Evolutionary conservation across 352 stramenopile species (phyloP), one percentile per base, ranked within the genome.

Genomic region (Phytophthora litchii): DNA sequence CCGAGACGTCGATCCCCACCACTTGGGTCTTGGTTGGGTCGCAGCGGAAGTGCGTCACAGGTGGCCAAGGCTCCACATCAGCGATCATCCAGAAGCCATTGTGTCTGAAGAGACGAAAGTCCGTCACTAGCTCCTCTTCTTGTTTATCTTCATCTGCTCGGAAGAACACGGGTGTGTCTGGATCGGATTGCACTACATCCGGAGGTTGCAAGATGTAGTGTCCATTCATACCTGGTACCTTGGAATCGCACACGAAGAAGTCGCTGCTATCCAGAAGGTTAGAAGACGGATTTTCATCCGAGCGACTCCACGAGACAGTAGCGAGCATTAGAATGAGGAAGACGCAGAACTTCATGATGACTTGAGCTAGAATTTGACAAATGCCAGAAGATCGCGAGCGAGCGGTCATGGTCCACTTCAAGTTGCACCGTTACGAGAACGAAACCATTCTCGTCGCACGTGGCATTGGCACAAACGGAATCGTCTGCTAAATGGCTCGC

Each of bases 61-160:
- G 80, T 7, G 80, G 78, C 80, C 80, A 88, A 10, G 53, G 36
- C 13, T 69, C 74, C 3, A 88, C 58, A 55, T 90, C 74, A 0
- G 74, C 76, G 34, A 91, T 70, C 71, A 88, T 74, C 80, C 78
- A 91, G 52, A 88, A 88, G 25, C 78, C 78, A 14, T 81, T 71
- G 67, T 86, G 72, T 27, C 80, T 70, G 40, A 84, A 83, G 14
- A 91, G 55, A 0, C 76, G 78, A 43, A 85, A 85, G 43, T 91
- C 79, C 20, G 27, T 53, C 20, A 37, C 32, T 21, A 32, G 12
- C 21, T 52, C 37, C 3, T 34, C 29, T 34, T 34, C 29, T 34
- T 9, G 3, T 42, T 52, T 17, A 10, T 61, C 47, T 14, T 73
- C 48, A 27, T 89, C 78, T 63, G 79, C 65, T 13, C 76, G 65